Base-by-base conservation (phyloP, 2,329 filamentous ascomycete species). In the Alternaria solani region DNA sequence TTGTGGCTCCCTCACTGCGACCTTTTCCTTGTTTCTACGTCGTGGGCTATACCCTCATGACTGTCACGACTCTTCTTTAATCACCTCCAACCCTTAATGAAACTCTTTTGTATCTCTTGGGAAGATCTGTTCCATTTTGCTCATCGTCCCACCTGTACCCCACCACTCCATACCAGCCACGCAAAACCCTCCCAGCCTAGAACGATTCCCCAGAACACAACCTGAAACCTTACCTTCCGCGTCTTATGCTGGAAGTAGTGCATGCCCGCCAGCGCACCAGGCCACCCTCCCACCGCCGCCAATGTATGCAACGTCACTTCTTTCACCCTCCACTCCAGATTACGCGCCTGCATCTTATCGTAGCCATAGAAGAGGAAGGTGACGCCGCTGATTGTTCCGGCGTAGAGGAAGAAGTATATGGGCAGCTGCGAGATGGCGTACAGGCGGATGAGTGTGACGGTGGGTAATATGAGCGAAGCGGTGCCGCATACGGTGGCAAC, bases 391-490 rank as follows among this genome's bases (percentile, higher is more conserved):
- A 75, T 44, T 1, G 59, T 23, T 42, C 63, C 51, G 0, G 62
- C 67, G 48, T 71, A 77, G 4, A 58, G 42, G 18, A 68, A 7
- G 0, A 70, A 67, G 3, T 67, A 46, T 0, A 68, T 9, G 1
- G 69, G 47, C 7, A 60, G 68, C 2, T 61, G 61, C 36, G 69
- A 64, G 44, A 48, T 25, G 9, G 57, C 36, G 55, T 66, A 68
- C 5, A 73, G 51, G 75, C 78, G 57, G 76, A 83, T 9, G 80
- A 85, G 60, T 79, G 83, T 64, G 83, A 87, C 20, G 81, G 87
- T 38, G 82, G 86, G 57, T 83, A 90, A 53, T 75, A 87, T 25
- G 82, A 90, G 61, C 3, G 73, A 70, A 16, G 57, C 55, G 7
- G 64, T 48, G 11, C 74, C 75, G 6, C 64, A 62, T 7, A 62